Evolutionary conservation across 371 early-diverging fungal species (phyloP).

Genomic region (Gilbertella persicaria): DNA sequence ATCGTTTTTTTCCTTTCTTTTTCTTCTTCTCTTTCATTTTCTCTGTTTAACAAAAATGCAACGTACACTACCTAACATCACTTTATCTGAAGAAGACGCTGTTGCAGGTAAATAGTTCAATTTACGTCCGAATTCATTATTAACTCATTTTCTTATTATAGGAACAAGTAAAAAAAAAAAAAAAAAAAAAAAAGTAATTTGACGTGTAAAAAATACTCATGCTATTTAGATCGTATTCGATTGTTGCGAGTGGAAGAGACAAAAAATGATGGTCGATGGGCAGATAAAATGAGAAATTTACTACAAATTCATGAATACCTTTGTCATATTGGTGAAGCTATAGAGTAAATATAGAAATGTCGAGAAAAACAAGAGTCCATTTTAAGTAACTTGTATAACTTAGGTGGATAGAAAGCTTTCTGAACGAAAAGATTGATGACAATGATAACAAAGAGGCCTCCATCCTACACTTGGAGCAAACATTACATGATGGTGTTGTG

Average conservation of each 20-base stretch:
- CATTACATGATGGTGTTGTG: constrained; percentile 93
- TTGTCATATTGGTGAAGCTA: constrained; percentile 99
- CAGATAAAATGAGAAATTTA: constrained; percentile 92
- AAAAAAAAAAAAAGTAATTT: background rate
- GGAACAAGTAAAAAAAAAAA: constrained; percentile 17
- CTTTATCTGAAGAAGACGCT: constrained; percentile 16
- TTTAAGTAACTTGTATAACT: constrained; percentile 10
- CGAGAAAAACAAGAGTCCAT: constrained; percentile 9
- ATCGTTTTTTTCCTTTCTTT: background rate
- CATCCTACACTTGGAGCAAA: constrained; percentile 84
- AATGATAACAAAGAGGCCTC: constrained; percentile 34
- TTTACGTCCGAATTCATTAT: background rate
- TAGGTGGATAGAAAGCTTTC: constrained; percentile 96
- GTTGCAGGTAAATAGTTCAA: background rate
- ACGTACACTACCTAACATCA: constrained; percentile 7
- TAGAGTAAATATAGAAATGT: constrained; percentile 74
- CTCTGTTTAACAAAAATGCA: constrained; percentile 11
- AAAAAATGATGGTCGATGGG: constrained; percentile 70
- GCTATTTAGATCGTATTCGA: constrained; percentile 57
- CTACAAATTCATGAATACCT: constrained; percentile 98
- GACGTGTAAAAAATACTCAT: background rate
- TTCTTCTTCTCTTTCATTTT: background rate
- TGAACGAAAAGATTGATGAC: constrained; percentile 75
- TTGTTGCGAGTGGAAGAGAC: constrained; percentile 50
- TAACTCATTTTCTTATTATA: background rate